Percentiles rank a stretch among this genome's conserved stretches.
These are phyloP conservation scores for Zymoseptoria crescenta DNA, from an alignment of 2,329 filamentous ascomycete genomes.

Conservation along the genomic window DNA sequence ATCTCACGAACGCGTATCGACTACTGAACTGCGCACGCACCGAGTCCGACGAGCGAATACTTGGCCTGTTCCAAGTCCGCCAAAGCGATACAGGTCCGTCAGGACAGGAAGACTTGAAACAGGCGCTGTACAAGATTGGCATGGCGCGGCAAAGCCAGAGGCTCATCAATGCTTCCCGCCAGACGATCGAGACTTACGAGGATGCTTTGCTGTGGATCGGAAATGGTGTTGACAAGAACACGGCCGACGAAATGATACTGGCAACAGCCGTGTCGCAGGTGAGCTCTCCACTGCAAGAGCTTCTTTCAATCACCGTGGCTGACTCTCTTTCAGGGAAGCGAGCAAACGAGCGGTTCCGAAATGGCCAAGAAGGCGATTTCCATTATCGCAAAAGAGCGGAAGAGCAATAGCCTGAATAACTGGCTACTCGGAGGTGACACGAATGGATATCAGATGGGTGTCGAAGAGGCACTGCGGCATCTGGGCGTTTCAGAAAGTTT, in stretches of 20 bases:
- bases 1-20: constrained; percentile 51
- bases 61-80: constrained; percentile 53
- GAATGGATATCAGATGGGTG: constrained; percentile 46
- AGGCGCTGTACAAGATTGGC: constrained; percentile 53
- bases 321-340: neutral
- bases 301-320: neutral
- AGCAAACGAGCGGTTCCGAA: constrained; percentile 22
- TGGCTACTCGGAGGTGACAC: constrained; percentile 48
- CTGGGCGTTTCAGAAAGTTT: constrained; percentile 29
- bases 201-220: constrained; percentile 58
- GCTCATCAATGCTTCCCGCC: constrained; percentile 51
- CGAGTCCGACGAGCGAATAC: constrained; percentile 51
- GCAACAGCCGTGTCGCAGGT: constrained; percentile 52
- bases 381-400: constrained; percentile 51
- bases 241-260: constrained; percentile 50
- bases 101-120: constrained; percentile 49
- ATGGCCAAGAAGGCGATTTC: constrained; percentile 49
- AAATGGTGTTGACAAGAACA: constrained; percentile 36
- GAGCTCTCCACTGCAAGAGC: constrained; percentile 12
- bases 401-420: constrained; percentile 46
- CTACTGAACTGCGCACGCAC: constrained; percentile 48
- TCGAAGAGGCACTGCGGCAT: constrained; percentile 45
- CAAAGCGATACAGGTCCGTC: constrained; percentile 47
- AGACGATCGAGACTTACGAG: constrained; percentile 52
- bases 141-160: constrained; percentile 48